A percentile compares a stretch with the other conserved stretches of the same genome.
phyloP scores from a whole-genome alignment of 768 basidiomycete species.

The Psilocybe cyanescens region DNA sequence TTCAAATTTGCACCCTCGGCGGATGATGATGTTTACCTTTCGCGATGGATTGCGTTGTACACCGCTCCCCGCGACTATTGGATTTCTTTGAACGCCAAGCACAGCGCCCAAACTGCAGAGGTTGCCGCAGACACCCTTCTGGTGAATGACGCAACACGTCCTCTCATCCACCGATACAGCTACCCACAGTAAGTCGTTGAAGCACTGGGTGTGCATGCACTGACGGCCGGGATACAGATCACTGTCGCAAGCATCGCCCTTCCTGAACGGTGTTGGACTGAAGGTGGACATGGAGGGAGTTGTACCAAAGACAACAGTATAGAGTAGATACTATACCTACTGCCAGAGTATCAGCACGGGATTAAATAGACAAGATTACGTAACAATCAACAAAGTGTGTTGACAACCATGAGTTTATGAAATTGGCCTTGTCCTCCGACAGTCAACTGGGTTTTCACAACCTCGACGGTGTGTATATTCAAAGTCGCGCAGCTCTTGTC shows the following conservation, averaged over 20 bases:
- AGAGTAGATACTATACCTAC: slow-evolving; percentile 6
- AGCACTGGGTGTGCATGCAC: not conserved
- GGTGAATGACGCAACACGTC: slow-evolving; percentile 46
- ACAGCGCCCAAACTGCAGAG: slow-evolving; percentile 51
- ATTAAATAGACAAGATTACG: slow-evolving; percentile 13
- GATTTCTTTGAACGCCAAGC: slow-evolving; percentile 58
- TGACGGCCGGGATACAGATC: slow-evolving; percentile 39
- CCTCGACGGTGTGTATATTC: slow-evolving; percentile 18
- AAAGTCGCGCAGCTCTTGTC: slow-evolving; percentile 14
- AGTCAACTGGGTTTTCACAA: slow-evolving; percentile 6
- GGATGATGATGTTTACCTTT: slow-evolving; percentile 63
- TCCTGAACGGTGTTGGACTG: slow-evolving; percentile 61
- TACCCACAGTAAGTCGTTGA: slow-evolving; percentile 73
- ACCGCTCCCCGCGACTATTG: slow-evolving; percentile 56
- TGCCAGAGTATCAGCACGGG: too few relatives aligned
- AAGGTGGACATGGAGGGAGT: slow-evolving; percentile 35
- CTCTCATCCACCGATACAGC: slow-evolving; percentile 62
- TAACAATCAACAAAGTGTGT: slow-evolving; percentile 21
- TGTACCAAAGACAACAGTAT: slow-evolving; percentile 34
- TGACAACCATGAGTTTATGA: slow-evolving; percentile 21
- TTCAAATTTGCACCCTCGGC: slow-evolving; percentile 74
- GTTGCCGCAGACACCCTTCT: slow-evolving; percentile 45
- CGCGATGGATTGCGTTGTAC: slow-evolving; percentile 68
- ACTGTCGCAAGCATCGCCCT: slow-evolving; percentile 64
- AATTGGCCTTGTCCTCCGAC: slow-evolving; percentile 14